phyloP scores from a whole-genome alignment of 2,329 filamentous ascomycete genomes.

The Fusarium marasasianum region DNA sequence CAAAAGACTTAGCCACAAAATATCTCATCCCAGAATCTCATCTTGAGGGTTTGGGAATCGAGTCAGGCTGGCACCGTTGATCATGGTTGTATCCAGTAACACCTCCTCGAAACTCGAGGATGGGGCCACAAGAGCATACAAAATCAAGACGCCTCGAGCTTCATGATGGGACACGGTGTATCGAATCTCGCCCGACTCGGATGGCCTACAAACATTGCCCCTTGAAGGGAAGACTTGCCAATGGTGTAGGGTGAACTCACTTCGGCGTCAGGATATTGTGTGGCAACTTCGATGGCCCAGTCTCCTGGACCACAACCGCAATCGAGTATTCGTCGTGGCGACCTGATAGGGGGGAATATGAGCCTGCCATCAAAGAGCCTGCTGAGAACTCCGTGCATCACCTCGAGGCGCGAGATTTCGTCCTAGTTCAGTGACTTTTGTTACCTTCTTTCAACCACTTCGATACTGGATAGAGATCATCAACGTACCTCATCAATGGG shows the following conservation, averaged over 20 bases:
- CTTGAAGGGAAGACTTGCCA: background rate
- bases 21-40: background rate
- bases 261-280: constrained; percentile 70
- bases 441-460: constrained; percentile 15
- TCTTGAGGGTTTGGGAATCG: background rate
- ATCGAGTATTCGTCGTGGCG: constrained; percentile 70
- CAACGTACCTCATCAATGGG: constrained; percentile 75
- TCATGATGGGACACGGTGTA: background rate
- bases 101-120: background rate
- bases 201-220: background rate
- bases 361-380: constrained; percentile 72
- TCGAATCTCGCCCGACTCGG: background rate
- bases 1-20: background rate
- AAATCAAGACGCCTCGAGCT: no score
- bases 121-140: background rate
- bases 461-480: background rate
- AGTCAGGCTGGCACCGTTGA: background rate
- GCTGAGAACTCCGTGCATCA: constrained; percentile 70
- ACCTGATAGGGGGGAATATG: constrained; percentile 73
- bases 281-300: constrained; percentile 76
- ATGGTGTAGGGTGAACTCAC: constrained; percentile 52
- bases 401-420: constrained; percentile 71
- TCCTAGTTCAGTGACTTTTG: constrained; percentile 59
- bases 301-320: constrained; percentile 77
- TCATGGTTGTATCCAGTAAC: background rate